These are phyloP conservation scores for Eruca vesicaria DNA, from an alignment of 441 rosid species.

Conservation along the genomic window DNA sequence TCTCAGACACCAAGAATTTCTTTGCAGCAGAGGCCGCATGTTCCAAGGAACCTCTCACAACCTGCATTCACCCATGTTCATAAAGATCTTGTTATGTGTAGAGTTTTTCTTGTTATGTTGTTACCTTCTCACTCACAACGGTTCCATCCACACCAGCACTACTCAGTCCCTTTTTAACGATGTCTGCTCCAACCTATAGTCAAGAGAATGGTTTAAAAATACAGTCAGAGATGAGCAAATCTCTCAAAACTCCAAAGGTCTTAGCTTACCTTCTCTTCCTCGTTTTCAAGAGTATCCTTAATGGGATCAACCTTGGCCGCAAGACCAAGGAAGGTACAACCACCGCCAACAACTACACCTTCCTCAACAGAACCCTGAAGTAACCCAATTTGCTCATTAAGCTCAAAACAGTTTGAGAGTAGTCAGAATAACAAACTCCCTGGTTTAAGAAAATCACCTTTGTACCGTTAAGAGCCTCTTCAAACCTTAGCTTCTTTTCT, in stretches of 20 bases:
- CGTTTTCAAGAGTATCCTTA: conserved; percentile 66
- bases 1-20: conserved; percentile 91
- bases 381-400: neutral
- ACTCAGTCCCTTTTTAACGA: conserved; percentile 80
- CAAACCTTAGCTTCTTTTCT: conserved; percentile 91
- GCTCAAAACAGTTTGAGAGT: neutral
- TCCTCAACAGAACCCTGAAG: conserved; percentile 91
- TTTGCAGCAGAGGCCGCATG: conserved; percentile 92
- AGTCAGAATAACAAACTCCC: neutral
- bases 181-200: conserved; percentile 86
- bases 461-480: conserved; percentile 94
- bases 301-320: conserved; percentile 87
- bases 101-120: neutral
- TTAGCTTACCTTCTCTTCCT: conserved; percentile 72
- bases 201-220: neutral
- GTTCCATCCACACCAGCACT: conserved; percentile 94
- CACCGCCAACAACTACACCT: conserved; percentile 98
- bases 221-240: neutral
- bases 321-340: conserved; percentile 82
- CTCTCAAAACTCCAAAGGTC: neutral
- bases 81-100: neutral
- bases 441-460: conserved; percentile 47
- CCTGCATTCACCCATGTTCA: conserved; percentile 30
- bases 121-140: conserved; percentile 88
- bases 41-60: conserved; percentile 93